Evolutionary conservation across 2,329 filamentous ascomycete genomes (phyloP), one percentile per base, ranked within the genome.

Genomic region (Leptosphaerulina australis): DNA sequence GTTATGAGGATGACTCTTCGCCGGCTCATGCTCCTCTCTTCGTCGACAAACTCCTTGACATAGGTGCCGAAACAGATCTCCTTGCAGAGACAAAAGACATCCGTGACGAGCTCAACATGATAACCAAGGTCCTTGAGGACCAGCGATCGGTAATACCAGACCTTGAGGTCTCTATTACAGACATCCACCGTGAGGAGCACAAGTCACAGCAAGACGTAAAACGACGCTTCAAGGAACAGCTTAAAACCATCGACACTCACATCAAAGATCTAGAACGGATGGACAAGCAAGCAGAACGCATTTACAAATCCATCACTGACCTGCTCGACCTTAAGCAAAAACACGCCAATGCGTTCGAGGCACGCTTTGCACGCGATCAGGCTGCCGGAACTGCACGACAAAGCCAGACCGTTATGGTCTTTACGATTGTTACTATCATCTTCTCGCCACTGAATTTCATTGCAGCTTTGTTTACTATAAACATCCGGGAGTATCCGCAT

Each of bases 291-390:
- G 83, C 84, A 0, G 76, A 81, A 49, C 77, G 80, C 17, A 82
- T 86, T 53, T 86, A 86, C 62, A 72, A 78, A 33, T 81, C 78
- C 48, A 79, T 87, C 34, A 84, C 81, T 0, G 81, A 87, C 57
- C 72, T 88, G 4, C 79, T 88, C 0, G 85, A 88, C 56, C 76
- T 87, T 1, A 88, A 88, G 61, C 85, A 88, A 60, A 87, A 87
- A 66, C 84, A 88, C 50, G 84, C 83, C 56, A 88, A 87, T 68
- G 83, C 83, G 0, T 81, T 86, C 36, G 85, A 88, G 63, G 85
- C 84, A 1, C 80, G 84, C 2, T 86, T 82, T 43, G 79, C 81
- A 0, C 75, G 81, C 14, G 82, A 86, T 39, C 83, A 86, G 66
- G 84, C 85, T 0, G 78, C 81, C 2, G 81, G 81, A 1, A 85